phyloP scores from a whole-genome alignment of 1,284 basidiomycete genomes.

The Ceratobasidium sp. region DNA sequence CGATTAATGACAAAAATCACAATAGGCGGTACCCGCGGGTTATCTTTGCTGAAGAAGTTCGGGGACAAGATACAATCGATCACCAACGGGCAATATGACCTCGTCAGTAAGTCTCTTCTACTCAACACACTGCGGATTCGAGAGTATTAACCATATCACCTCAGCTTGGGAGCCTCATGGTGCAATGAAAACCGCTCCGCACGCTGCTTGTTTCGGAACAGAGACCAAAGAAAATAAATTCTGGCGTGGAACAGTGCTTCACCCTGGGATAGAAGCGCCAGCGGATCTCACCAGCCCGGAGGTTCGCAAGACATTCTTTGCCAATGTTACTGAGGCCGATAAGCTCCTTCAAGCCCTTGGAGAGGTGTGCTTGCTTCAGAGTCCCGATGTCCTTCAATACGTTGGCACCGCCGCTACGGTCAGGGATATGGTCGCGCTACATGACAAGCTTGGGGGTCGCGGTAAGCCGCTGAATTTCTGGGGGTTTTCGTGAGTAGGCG shows the following conservation, averaged over 20 bases:
- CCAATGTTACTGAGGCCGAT: slow-evolving; percentile 6
- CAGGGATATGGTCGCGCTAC: slow-evolving; percentile 33
- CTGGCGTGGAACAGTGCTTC: background rate
- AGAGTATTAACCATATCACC: background rate
- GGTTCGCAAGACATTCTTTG: slow-evolving; percentile 5
- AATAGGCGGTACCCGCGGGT: background rate
- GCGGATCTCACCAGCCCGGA: background rate
- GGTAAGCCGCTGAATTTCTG: slow-evolving; percentile 3
- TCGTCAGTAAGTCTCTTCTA: slow-evolving; percentile 10
- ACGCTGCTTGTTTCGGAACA: background rate
- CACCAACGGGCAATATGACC: slow-evolving; percentile 21
- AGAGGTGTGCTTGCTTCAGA: background rate
- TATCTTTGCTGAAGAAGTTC: background rate
- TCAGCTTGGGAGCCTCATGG: slow-evolving; percentile 43
- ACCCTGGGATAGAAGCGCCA: slow-evolving; percentile 12
- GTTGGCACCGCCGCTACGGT: slow-evolving; percentile 14
- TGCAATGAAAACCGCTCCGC: background rate
- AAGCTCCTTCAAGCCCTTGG: background rate
- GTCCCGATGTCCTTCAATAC: background rate
- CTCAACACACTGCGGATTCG: too few species aligned
- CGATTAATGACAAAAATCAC: background rate
- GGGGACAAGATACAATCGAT: background rate
- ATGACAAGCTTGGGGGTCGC: slow-evolving; percentile 8
- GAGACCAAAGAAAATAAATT: background rate
- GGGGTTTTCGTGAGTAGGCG: background rate